phyloP scores from a whole-genome alignment of 768 basidiomycete species.

The Gelatoporia subvermispora region DNA sequence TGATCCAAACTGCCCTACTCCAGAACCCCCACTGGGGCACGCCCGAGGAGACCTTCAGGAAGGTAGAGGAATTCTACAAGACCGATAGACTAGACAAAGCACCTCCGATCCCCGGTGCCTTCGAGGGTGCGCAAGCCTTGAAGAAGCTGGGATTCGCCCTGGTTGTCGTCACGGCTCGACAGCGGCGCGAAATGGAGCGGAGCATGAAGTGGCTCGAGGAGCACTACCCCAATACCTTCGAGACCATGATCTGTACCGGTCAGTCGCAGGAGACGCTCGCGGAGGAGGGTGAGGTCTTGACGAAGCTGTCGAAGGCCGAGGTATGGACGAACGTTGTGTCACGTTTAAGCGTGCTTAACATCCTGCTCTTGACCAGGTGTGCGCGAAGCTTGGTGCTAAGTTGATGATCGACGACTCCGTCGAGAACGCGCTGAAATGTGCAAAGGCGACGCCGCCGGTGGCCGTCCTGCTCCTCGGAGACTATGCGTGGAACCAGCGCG shows the following conservation, averaged over 20 bases:
- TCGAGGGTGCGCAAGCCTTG: slow-evolving; percentile 50
- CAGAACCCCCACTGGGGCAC: slow-evolving; percentile 61
- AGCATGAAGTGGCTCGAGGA: slow-evolving; percentile 65
- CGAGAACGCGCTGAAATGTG: slow-evolving; percentile 68
- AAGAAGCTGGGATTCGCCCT: slow-evolving; percentile 62
- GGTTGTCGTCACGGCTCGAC: slow-evolving; percentile 74
- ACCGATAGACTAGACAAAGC: slow-evolving; percentile 43
- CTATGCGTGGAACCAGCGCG: slow-evolving; percentile 70
- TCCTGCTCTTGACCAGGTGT: slow-evolving; percentile 41
- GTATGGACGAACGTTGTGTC: slow-evolving; percentile 28
- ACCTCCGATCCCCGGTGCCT: slow-evolving; percentile 55
- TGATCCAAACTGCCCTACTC: neutral
- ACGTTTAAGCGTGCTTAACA: neutral
- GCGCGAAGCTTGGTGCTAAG: slow-evolving; percentile 55
- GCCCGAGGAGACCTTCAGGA: slow-evolving; percentile 48
- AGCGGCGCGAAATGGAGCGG: slow-evolving; percentile 45
- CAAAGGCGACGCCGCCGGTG: slow-evolving; percentile 40
- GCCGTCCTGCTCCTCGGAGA: slow-evolving; percentile 70
- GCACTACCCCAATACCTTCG: slow-evolving; percentile 61
- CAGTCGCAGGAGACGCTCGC: slow-evolving; percentile 58
- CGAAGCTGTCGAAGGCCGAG: slow-evolving; percentile 67
- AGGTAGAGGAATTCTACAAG: slow-evolving; percentile 56
- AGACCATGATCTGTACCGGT: slow-evolving; percentile 66
- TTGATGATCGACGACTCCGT: slow-evolving; percentile 77
- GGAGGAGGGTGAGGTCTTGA: slow-evolving; percentile 38